Evolutionary conservation across 2,329 filamentous ascomycete genomes (phyloP).

Genomic region (Botrytis fabae): DNA sequence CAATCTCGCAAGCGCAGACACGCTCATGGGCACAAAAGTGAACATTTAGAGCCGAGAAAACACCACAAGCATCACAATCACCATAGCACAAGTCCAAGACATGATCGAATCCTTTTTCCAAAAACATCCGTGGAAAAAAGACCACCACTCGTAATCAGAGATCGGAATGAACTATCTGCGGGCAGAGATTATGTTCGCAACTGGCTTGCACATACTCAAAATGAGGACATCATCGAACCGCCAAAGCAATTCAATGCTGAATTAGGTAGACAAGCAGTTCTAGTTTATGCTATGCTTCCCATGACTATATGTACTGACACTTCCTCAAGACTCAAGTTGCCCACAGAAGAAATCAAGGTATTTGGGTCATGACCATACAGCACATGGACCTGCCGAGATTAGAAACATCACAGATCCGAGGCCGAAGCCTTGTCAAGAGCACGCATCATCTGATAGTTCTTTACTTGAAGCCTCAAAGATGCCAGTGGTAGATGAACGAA

Average conservation of each 20-base stretch:
- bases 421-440: conserved; percentile 23
- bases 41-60: background rate
- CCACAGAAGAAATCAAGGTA: background rate
- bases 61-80: background rate
- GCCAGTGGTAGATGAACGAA: conserved; percentile 7
- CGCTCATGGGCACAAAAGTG: background rate
- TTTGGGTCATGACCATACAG: background rate
- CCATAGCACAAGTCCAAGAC: background rate
- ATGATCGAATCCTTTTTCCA: background rate
- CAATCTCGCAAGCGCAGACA: conserved; percentile 20
- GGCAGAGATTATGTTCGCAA: conserved; percentile 33
- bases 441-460: conserved; percentile 34
- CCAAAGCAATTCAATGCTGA: background rate
- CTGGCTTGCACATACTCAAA: conserved; percentile 36
- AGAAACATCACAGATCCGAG: background rate
- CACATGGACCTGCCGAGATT: background rate
- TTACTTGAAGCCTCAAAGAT: conserved; percentile 26
- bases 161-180: conserved; percentile 26
- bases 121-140: background rate
- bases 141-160: background rate
- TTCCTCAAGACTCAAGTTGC: background rate
- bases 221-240: conserved; percentile 19
- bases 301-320: background rate
- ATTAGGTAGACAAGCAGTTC: background rate
- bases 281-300: background rate